phyloP scores from a whole-genome alignment of 345 rosid species.

The Brassica cretica region DNA sequence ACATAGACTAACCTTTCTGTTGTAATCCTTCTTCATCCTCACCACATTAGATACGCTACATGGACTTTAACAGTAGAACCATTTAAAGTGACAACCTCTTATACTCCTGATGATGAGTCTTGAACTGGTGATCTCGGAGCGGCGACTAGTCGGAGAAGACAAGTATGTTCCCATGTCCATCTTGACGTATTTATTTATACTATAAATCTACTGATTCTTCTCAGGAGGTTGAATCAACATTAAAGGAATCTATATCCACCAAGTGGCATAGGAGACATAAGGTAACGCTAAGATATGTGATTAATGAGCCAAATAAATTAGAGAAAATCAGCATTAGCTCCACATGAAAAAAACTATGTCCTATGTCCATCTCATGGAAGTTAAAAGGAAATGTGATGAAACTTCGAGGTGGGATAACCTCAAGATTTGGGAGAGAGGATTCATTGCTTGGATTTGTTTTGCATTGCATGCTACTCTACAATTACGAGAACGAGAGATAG shows the following conservation, averaged over 20 bases:
- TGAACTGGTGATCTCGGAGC: neutral
- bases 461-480: neutral
- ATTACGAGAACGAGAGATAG: neutral
- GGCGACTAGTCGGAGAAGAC: neutral
- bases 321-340: slow-evolving; percentile 44
- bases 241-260: slow-evolving; percentile 46
- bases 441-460: slow-evolving; percentile 54
- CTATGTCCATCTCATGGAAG: slow-evolving; percentile 54
- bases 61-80: neutral
- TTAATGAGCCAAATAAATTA: slow-evolving; percentile 17
- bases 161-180: neutral
- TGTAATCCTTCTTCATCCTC: neutral
- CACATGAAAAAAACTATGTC: slow-evolving; percentile 39
- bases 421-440: slow-evolving; percentile 56
- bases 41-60: neutral
- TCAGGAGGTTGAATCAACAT: neutral
- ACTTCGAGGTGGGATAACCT: slow-evolving; percentile 61
- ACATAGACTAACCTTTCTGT: neutral
- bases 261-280: slow-evolving; percentile 52
- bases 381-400: slow-evolving; percentile 23
- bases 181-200: neutral
- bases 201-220: neutral
- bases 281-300: slow-evolving; percentile 50
- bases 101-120: neutral
- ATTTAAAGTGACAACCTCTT: neutral